Percentiles rank a stretch among this genome's conserved stretches.
These are phyloP conservation scores for Maudiozyma humilis DNA, from an alignment of 1,139 yeast genomes.

Conservation along the genomic window DNA sequence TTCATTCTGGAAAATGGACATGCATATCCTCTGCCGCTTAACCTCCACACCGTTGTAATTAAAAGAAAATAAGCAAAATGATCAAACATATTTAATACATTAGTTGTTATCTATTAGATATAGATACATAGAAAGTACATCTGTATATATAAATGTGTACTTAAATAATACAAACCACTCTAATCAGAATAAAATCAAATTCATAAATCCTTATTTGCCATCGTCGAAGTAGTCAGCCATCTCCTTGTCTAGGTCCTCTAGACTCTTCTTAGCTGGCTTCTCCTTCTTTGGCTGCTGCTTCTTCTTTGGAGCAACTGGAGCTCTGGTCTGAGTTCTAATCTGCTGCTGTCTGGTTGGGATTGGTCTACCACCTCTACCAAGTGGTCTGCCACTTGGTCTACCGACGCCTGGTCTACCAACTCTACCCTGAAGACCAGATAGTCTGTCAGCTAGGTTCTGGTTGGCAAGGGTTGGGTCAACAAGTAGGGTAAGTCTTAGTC, in stretches of 20 bases:
- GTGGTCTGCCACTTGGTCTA: conserved; percentile 1
- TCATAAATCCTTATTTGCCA: conserved; percentile 11
- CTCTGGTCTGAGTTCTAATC: conserved; percentile 3
- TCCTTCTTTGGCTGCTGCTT: conserved; percentile 34
- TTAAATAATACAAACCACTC: background rate
- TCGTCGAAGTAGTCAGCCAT: conserved; percentile 75
- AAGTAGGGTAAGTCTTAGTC: conserved; percentile 74
- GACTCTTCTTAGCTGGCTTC: conserved; percentile 57
- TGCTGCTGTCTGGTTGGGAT: conserved; percentile 9
- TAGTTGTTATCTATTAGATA: background rate
- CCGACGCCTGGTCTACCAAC: conserved; percentile 11
- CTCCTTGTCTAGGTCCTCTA: conserved; percentile 87
- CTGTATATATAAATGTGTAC: conserved; percentile 6
- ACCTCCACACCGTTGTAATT: too few relatives aligned
- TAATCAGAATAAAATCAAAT: background rate
- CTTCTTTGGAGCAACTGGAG: conserved; percentile 25
- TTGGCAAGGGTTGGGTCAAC: conserved; percentile 81
- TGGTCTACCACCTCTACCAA: conserved; percentile 4
- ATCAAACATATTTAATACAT: too few relatives aligned
- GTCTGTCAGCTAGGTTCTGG: conserved; percentile 39
- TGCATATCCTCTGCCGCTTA: too few relatives aligned
- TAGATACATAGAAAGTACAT: conserved; percentile 4
- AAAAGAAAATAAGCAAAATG: too few relatives aligned
- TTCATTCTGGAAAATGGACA: background rate
- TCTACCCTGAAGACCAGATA: conserved; percentile 27